A percentile compares a stretch with the other conserved stretches of the same genome.
Conservation (phyloP, 225 moss, liverwort and hornwort genomes). For the Neckera pumila region DNA sequence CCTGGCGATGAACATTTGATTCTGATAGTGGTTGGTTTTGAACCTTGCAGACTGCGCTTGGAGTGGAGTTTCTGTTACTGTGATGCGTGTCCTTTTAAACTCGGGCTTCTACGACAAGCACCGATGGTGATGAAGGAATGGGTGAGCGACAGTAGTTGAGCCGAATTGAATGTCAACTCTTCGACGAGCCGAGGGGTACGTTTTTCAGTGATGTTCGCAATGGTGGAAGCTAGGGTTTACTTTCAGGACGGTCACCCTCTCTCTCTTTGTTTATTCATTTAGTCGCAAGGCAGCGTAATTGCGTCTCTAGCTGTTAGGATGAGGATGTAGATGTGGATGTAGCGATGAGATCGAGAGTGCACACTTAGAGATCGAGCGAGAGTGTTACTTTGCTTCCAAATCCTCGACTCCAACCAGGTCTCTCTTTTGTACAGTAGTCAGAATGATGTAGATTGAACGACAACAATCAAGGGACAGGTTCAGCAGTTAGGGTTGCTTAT, state of each 20-base stretch:
- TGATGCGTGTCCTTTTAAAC: neutral
- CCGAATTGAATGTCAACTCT: neutral
- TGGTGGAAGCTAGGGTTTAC: slow-evolving; percentile 5
- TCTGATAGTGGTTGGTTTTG: neutral
- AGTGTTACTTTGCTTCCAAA: slow-evolving; percentile 1
- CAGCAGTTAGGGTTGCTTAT: slow-evolving; percentile 6
- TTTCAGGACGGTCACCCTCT: neutral
- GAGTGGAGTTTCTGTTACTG: neutral
- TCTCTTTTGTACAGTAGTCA: slow-evolving; percentile 36
- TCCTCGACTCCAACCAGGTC: neutral
- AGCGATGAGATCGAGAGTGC: slow-evolving; percentile 1
- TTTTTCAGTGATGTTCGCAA: slow-evolving; percentile 17
- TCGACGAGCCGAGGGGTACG: slow-evolving; percentile 1
- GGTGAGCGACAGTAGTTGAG: slow-evolving; percentile 9
- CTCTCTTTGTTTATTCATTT: slow-evolving; percentile 9
- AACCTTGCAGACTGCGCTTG: neutral
- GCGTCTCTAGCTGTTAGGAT: slow-evolving; percentile 5
- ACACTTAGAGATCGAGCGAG: neutral
- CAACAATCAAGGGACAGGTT: slow-evolving; percentile 1
- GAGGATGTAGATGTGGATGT: slow-evolving; percentile 14
- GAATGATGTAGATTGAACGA: slow-evolving; percentile 4
- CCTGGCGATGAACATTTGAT: neutral
- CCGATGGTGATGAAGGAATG: slow-evolving; percentile 13
- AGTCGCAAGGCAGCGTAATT: neutral
- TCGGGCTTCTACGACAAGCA: neutral